Conservation (phyloP, 2,329 filamentous ascomycete genomes). For the Teratosphaeria nubilosa region DNA sequence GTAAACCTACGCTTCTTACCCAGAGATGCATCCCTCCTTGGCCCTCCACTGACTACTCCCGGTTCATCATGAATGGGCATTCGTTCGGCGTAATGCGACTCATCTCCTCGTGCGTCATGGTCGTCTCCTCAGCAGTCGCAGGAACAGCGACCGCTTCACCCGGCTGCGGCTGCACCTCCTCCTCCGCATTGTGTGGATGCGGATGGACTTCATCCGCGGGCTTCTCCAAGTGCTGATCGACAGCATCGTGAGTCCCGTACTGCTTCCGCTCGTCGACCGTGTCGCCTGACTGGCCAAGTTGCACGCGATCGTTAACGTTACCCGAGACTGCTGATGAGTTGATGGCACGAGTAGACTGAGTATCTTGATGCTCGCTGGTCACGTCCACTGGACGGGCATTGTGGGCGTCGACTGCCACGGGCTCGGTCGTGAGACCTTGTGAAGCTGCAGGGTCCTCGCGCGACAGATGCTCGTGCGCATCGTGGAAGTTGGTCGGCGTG, state of each 20-base stretch:
- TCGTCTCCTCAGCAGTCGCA: conserved; percentile 23
- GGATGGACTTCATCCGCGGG: conserved; percentile 24
- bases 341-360: conserved; percentile 5
- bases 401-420: background rate
- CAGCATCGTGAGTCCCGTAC: conserved; percentile 14
- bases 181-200: conserved; percentile 25
- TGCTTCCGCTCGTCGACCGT: conserved; percentile 15
- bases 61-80: conserved; percentile 30
- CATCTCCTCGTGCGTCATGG: conserved; percentile 30
- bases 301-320: background rate
- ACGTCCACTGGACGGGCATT: background rate
- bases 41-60: conserved; percentile 20
- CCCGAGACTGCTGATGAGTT: conserved; percentile 17
- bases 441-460: background rate
- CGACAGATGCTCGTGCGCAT: conserved; percentile 1
- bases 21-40: background rate
- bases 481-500: conserved; percentile 13
- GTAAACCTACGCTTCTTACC: background rate
- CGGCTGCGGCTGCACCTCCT: conserved; percentile 19
- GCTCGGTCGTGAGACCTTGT: background rate
- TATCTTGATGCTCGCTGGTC: background rate
- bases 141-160: conserved; percentile 29
- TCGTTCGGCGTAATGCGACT: conserved; percentile 20
- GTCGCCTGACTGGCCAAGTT: conserved; percentile 2
- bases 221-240: conserved; percentile 23